A percentile compares a stretch with the other conserved stretches of the same genome.
These are phyloP conservation scores for Rachicladosporium sp. DNA, from an alignment of 2,329 filamentous ascomycete species.

Conservation along the genomic window DNA sequence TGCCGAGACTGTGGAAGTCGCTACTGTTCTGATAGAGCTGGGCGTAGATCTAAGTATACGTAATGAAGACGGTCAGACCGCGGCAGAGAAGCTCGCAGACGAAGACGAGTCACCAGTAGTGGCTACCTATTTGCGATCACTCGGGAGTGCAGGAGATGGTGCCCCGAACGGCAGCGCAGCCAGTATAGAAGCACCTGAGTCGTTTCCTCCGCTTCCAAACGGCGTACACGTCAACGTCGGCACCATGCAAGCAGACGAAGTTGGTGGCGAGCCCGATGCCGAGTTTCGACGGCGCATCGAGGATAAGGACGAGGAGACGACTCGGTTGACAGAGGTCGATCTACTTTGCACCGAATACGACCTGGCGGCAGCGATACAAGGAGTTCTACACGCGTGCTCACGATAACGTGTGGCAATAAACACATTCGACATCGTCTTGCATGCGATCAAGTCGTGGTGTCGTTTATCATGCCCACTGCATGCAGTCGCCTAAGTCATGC, in stretches of 20 bases:
- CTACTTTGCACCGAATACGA: too few species aligned
- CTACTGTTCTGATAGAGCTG: constrained; percentile 67
- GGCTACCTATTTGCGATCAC: constrained; percentile 51
- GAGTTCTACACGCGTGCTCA: too few species aligned
- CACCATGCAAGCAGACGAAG: constrained; percentile 51
- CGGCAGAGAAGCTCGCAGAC: constrained; percentile 63
- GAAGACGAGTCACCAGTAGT: constrained; percentile 71
- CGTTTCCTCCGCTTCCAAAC: constrained; percentile 50
- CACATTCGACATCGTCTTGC: too few species aligned
- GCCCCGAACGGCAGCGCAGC: constrained; percentile 16
- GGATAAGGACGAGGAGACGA: constrained; percentile 37
- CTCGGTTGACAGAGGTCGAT: constrained; percentile 15
- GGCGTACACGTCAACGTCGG: constrained; percentile 69
- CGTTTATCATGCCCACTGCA: too few species aligned
- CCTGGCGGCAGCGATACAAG: too few species aligned
- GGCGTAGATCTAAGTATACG: constrained; percentile 52
- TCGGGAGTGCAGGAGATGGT: constrained; percentile 16
- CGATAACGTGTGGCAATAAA: too few species aligned
- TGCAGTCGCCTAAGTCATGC: too few species aligned
- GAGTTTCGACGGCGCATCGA: constrained; percentile 81
- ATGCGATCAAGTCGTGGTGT: too few species aligned
- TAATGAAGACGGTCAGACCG: constrained; percentile 67
- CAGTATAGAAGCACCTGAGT: constrained; percentile 27
- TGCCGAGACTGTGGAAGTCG: constrained; percentile 69
- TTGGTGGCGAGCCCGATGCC: constrained; percentile 54